A percentile compares a stretch with the other conserved stretches of the same genome.
Evolutionary conservation across 202 grass and related monocot genomes (phyloP).

Genomic region (Zoysia matrella): DNA sequence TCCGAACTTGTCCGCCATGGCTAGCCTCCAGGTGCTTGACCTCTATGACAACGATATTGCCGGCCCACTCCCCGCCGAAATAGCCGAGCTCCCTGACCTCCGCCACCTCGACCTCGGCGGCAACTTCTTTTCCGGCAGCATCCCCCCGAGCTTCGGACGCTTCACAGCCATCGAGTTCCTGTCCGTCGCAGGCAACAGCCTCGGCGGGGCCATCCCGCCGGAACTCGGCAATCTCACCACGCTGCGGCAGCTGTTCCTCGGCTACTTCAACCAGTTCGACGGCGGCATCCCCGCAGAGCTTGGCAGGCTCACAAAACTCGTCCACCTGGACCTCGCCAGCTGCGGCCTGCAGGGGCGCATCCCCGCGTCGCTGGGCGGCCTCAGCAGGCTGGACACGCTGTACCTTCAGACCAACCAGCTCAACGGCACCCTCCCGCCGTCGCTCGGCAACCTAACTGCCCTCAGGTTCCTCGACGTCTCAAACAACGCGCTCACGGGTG

Average conservation of each 20-base stretch:
- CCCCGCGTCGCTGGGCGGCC: slow-evolving; percentile 54
- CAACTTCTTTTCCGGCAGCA: slow-evolving; percentile 78
- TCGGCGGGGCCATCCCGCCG: slow-evolving; percentile 52
- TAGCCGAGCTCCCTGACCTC: slow-evolving; percentile 18
- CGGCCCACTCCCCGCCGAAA: slow-evolving; percentile 50
- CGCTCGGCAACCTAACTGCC: slow-evolving; percentile 71
- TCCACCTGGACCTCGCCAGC: slow-evolving; percentile 85
- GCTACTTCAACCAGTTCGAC: slow-evolving; percentile 84
- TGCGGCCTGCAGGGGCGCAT: slow-evolving; percentile 72
- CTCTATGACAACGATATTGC: slow-evolving; percentile 85
- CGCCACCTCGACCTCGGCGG: slow-evolving; percentile 78
- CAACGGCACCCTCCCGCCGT: slow-evolving; percentile 54
- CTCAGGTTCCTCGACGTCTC: slow-evolving; percentile 79
- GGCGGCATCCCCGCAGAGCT: slow-evolving; percentile 65
- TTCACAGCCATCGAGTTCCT: slow-evolving; percentile 61
- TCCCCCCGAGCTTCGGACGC: slow-evolving; percentile 50
- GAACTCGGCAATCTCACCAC: slow-evolving; percentile 64
- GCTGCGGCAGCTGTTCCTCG: slow-evolving; percentile 69
- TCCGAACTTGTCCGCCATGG: slow-evolving; percentile 52
- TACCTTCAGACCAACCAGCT: slow-evolving; percentile 90
- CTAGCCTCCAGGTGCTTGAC: slow-evolving; percentile 56
- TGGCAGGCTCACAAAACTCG: slow-evolving; percentile 47
- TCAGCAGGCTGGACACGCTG: slow-evolving; percentile 74
- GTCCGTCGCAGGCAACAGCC: slow-evolving; percentile 76
- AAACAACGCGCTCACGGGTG: slow-evolving; percentile 81